phyloP scores from a whole-genome alignment of 225 moss, liverwort and hornwort genomes.

The Bryum argenteum region DNA sequence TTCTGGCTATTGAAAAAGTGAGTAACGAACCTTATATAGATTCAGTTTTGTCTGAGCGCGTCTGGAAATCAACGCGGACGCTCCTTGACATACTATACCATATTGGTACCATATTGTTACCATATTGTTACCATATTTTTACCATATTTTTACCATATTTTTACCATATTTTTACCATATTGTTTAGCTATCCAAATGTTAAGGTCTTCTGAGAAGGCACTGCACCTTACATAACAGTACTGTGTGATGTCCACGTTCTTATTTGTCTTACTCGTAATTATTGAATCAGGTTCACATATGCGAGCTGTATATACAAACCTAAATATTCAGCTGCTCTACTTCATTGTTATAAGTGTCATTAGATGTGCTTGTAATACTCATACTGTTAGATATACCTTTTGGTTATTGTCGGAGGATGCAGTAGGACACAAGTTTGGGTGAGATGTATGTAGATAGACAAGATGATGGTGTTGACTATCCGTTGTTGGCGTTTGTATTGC shows the following conservation, averaged over 20 bases:
- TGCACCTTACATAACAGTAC: slow-evolving; percentile 2
- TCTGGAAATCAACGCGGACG: background rate
- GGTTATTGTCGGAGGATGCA: slow-evolving; percentile 12
- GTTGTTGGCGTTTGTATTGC: slow-evolving; percentile 22
- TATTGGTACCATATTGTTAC: no score
- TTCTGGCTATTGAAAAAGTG: slow-evolving; percentile 81
- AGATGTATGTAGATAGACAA: slow-evolving; percentile 21
- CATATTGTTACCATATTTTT: no score
- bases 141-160: no score
- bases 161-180: no score
- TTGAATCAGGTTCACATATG: background rate
- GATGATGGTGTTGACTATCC: slow-evolving; percentile 24
- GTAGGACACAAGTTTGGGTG: slow-evolving; percentile 4
- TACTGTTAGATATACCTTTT: background rate
- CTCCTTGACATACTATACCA: background rate
- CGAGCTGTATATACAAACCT: background rate
- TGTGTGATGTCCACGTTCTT: background rate
- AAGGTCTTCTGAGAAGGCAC: background rate
- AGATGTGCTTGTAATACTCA: slow-evolving; percentile 15
- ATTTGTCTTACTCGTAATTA: background rate
- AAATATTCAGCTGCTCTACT: background rate
- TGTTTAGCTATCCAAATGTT: slow-evolving; percentile 9
- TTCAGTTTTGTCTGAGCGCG: slow-evolving; percentile 9
- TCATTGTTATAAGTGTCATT: background rate
- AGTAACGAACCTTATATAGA: slow-evolving; percentile 4